phyloP scores from a whole-genome alignment of 202 grass and related monocot genomes.

The Musa balbisiana region DNA sequence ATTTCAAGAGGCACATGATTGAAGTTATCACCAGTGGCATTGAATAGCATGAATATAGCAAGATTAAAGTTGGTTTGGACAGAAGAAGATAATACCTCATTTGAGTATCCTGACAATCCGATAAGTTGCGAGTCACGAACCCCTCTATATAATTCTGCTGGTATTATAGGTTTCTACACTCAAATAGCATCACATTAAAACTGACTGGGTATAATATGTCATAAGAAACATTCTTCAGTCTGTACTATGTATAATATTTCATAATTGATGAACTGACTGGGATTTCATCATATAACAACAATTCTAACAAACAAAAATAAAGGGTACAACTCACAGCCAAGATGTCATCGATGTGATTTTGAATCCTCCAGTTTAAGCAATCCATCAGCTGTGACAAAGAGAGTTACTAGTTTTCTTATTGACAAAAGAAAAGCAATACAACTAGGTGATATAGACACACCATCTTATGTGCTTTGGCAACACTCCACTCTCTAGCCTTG shows the following conservation, averaged over 20 bases:
- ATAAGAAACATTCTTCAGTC: no score
- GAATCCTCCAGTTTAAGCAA: conserved; percentile 87
- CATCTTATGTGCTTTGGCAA: conserved; percentile 67
- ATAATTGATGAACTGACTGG: no score
- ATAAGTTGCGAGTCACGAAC: conserved; percentile 75
- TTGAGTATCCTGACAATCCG: conserved; percentile 81
- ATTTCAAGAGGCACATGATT: no score
- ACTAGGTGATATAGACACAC: conserved; percentile 28
- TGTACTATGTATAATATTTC: no score
- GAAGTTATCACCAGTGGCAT: neutral
- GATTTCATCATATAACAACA: neutral
- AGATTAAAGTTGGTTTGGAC: neutral
- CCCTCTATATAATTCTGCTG: conserved; percentile 59
- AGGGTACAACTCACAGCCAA: conserved; percentile 43
- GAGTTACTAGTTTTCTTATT: neutral
- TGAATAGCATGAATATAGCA: neutral
- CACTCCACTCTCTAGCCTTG: conserved; percentile 78
- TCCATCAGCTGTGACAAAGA: conserved; percentile 46
- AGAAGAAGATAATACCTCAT: conserved; percentile 40
- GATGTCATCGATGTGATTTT: conserved; percentile 75
- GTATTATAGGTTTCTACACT: conserved; percentile 78
- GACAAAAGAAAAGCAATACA: conserved; percentile 17
- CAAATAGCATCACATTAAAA: neutral
- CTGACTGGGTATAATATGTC: no score
- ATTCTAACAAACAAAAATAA: conserved; percentile 5